Base-by-base conservation (phyloP, 192 early-diverging fungal genomes). In the Spizellomyces sp. region DNA sequence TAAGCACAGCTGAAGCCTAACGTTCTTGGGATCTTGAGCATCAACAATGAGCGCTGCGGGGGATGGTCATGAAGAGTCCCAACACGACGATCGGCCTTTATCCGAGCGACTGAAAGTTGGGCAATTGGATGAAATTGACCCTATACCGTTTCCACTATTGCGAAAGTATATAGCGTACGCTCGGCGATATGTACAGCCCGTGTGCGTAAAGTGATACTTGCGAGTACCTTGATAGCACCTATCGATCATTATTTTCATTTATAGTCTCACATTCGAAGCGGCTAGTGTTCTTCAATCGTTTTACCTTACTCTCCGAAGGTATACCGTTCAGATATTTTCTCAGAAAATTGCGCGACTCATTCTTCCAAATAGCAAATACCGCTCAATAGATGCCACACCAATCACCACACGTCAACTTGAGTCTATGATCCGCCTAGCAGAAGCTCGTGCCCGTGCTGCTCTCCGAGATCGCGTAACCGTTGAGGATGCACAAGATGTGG, bases 111-210 rank as follows among this genome's bases (percentile, higher is more conserved):
- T 92, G 36, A 81, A 79, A 17, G 74, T 85, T 0, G 83, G 84
- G 22, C 81, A 85, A 56, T 67, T 82, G 17, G 74, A 84, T 8
- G 67, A 80, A 36, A n/a, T 93, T 17, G 86, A 88, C 36, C 74
- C 85, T 0, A 80, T 95, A 47, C 90, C 92, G 4, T 74, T 82
- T 17, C 66, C 79, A 5, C 78, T 95, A 36, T 60, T 95, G 45
- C 86, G 92, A 64, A 92, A 93, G 69, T 95, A 92, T 70, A 89
- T 95, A 45, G 90, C 93, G 0, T 95, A 95, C 69, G 90, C 92
- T 8, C 82, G 88, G 66, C 87, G 84, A 48, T 91, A 94, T 69
- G 90, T 91, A 17, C 86, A 94, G 21, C 92, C 92, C 9, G 69
- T 73, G 60, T 84, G 70, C 21, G 64, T 41, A 61, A 36, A 36